A percentile compares a stretch with the other conserved stretches of the same genome.
Conservation (phyloP, 768 basidiomycete genomes). For the Mycena olivaceomarginata region DNA sequence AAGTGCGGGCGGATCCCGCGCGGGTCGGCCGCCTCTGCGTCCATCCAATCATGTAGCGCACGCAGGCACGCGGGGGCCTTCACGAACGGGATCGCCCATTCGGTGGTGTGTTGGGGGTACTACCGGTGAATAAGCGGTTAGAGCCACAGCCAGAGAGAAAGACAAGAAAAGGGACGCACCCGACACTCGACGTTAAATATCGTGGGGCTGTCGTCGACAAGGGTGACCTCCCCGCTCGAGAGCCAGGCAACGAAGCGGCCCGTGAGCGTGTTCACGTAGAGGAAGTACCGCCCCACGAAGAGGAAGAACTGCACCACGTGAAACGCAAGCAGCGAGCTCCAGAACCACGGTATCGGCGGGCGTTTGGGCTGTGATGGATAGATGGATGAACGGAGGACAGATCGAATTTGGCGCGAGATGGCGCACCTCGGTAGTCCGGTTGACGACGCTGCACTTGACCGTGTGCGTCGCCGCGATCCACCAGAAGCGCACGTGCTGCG, state of each 20-base stretch:
- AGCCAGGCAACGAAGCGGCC: conserved; percentile 85
- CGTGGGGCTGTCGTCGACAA: conserved; percentile 86
- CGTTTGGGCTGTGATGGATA: conserved; percentile 67
- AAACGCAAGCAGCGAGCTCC: conserved; percentile 83
- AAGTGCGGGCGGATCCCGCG: conserved; percentile 92
- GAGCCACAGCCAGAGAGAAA: not conserved
- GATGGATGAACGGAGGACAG: not conserved
- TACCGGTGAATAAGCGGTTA: conserved; percentile 53
- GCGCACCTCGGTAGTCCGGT: conserved; percentile 86
- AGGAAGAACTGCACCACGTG: conserved; percentile 93
- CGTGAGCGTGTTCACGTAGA: conserved; percentile 70
- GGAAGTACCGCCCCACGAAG: conserved; percentile 76
- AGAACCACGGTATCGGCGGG: conserved; percentile 77
- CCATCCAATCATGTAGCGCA: conserved; percentile 85
- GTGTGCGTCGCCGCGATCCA: conserved; percentile 92
- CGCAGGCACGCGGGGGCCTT: conserved; percentile 80
- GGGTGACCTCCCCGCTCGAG: conserved; percentile 68
- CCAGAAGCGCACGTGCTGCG: conserved; percentile 95
- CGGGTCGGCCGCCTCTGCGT: conserved; percentile 78
- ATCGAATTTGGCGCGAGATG: not conserved
- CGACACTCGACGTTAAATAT: conserved; percentile 97
- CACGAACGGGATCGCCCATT: conserved; percentile 92
- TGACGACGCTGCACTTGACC: conserved; percentile 83
- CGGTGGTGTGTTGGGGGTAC: conserved; percentile 96
- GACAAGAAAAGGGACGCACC: conserved; percentile 67